phyloP scores from a whole-genome alignment of 345 rosid genomes.

The Melaleuca quinquenervia region DNA sequence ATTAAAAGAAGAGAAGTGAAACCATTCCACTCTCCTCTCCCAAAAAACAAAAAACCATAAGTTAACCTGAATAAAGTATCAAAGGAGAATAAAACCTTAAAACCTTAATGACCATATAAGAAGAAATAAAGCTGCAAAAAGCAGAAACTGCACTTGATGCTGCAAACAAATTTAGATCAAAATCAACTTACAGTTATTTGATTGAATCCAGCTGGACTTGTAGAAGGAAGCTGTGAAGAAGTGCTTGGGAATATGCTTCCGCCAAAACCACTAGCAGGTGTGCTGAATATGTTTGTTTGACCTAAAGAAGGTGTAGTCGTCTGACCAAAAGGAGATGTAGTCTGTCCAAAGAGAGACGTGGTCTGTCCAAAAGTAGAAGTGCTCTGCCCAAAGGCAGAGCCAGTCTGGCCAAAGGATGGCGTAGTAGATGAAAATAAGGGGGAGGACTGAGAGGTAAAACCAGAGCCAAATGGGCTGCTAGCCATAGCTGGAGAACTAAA shows the following conservation, averaged over 20 bases:
- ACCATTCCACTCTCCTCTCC: not conserved
- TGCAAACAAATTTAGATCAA: not conserved
- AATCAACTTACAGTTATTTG: constrained; percentile 43
- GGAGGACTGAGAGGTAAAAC: constrained; percentile 51
- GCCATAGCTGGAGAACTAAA: constrained; percentile 38
- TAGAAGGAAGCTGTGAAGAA: constrained; percentile 32
- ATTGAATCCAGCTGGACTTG: constrained; percentile 24
- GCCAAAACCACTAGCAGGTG: constrained; percentile 38
- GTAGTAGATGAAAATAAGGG: constrained; percentile 37
- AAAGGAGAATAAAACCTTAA: not conserved
- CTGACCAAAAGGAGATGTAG: constrained; percentile 10
- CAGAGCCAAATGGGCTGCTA: constrained; percentile 25
- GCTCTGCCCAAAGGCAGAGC: constrained; percentile 47
- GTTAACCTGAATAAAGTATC: not conserved
- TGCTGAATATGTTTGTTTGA: constrained; percentile 35
- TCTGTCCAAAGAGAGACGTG: constrained; percentile 1
- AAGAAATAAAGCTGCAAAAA: not conserved
- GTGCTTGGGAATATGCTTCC: constrained; percentile 40
- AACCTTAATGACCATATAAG: not conserved
- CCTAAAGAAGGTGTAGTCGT: constrained; percentile 34
- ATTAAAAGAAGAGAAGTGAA: not conserved
- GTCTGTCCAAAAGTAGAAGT: constrained; percentile 34
- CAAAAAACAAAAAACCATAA: not conserved
- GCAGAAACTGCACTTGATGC: not conserved
- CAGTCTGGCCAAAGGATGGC: constrained; percentile 43